Percentiles rank a stretch among this genome's conserved stretches.
Evolutionary conservation across 306 rosid genomes (phyloP).

Genomic region (Cicer cuneatum): DNA sequence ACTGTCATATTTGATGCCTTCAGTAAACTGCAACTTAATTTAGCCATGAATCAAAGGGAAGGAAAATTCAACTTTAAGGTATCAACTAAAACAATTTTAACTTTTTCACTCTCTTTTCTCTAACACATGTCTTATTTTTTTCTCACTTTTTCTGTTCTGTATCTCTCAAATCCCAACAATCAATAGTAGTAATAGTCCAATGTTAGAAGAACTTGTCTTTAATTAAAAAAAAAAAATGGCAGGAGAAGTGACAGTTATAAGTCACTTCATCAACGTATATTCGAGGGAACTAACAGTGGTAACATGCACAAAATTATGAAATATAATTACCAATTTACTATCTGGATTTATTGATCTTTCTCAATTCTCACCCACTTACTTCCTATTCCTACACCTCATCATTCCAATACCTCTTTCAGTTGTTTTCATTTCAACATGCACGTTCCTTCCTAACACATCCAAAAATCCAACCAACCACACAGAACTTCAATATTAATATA

Average conservation of each 20-base stretch:
- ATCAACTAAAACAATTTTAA: not conserved
- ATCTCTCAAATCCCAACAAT: slow-evolving; percentile 13
- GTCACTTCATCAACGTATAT: slow-evolving; percentile 69
- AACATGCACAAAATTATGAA: slow-evolving; percentile 38
- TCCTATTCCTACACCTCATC: slow-evolving; percentile 30
- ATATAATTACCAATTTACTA: slow-evolving; percentile 25
- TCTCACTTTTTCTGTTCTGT: not conserved
- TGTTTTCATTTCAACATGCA: slow-evolving; percentile 34
- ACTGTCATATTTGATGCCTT: slow-evolving; percentile 16
- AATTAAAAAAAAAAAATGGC: slow-evolving; percentile 37
- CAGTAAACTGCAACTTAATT: slow-evolving; percentile 43
- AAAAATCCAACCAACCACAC: slow-evolving; percentile 50
- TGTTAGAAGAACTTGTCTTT: not conserved
- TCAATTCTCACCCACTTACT: slow-evolving; percentile 19
- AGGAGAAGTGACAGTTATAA: slow-evolving; percentile 50
- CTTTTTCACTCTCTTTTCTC: not conserved
- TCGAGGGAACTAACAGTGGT: slow-evolving; percentile 47
- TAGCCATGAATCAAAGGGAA: slow-evolving; percentile 32
- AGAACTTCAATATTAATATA: slow-evolving; percentile 39
- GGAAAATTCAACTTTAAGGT: slow-evolving; percentile 27
- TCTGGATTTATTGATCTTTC: slow-evolving; percentile 26
- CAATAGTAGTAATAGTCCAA: not conserved
- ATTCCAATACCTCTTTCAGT: slow-evolving; percentile 22
- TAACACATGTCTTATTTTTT: not conserved
- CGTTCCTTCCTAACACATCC: slow-evolving; percentile 35